Conservation (phyloP, 768 basidiomycete genomes). For the Suillus americanus region DNA sequence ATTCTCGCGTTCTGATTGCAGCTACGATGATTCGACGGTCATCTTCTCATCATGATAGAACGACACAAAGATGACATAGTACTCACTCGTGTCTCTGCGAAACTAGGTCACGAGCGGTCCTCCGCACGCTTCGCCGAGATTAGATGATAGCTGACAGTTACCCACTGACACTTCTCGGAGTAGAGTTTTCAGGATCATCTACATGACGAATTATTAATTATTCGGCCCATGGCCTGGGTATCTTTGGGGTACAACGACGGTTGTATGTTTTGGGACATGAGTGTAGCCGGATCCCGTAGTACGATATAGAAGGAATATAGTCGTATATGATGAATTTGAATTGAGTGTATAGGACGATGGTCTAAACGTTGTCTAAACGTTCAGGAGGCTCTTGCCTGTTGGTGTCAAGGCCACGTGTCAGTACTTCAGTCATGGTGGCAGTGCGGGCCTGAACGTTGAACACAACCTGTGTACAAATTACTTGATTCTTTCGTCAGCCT, state of each 20-base stretch:
- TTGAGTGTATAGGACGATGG: background rate
- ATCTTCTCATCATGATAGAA: background rate
- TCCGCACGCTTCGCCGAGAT: background rate
- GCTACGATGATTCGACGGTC: background rate
- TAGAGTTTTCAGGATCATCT: background rate
- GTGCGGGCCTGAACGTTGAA: no score
- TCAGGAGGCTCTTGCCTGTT: no score
- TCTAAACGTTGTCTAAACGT: background rate
- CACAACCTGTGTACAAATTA: no score
- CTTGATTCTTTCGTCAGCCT: no score
- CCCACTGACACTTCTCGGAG: background rate
- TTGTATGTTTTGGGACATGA: background rate
- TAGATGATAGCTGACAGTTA: background rate
- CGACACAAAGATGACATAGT: background rate
- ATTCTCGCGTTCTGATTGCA: background rate
- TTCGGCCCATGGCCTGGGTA: background rate
- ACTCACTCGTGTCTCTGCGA: background rate
- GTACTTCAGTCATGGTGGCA: background rate
- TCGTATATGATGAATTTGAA: background rate
- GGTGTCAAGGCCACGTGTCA: background rate
- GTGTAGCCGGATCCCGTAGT: background rate
- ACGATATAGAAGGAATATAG: background rate
- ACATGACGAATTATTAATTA: background rate
- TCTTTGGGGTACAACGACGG: background rate
- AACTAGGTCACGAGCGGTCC: background rate